Evolutionary conservation across 2,329 filamentous ascomycete genomes (phyloP).

Genomic region (Akanthomyces muscarius): DNA sequence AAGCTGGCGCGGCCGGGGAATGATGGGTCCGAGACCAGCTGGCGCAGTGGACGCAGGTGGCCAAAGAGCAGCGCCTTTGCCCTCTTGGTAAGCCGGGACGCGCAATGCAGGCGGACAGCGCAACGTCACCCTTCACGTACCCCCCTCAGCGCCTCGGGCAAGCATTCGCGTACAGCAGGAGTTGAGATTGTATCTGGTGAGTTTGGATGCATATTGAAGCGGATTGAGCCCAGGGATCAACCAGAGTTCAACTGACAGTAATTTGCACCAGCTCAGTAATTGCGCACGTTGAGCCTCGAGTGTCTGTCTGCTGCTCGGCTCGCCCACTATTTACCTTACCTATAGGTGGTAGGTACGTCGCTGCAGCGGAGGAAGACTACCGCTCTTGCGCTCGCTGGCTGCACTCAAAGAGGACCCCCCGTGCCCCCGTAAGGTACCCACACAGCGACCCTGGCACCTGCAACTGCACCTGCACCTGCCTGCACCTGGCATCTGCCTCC

Average conservation of each 20-base stretch:
- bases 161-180: neutral
- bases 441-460: neutral
- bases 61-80: constrained; percentile 7
- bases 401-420: neutral
- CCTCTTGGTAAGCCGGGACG: constrained; percentile 9
- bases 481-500: neutral
- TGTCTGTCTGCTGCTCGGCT: too few relatives aligned
- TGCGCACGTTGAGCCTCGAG: too few relatives aligned
- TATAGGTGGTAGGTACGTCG: too few relatives aligned
- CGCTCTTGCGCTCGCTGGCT: too few relatives aligned
- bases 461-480: too few relatives aligned
- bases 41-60: neutral
- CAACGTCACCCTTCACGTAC: constrained; percentile 17
- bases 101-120: constrained; percentile 16
- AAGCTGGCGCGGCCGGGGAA: constrained; percentile 7
- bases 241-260: too few relatives aligned
- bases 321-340: too few relatives aligned
- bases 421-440: neutral
- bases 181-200: too few relatives aligned
- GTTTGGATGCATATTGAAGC: too few relatives aligned
- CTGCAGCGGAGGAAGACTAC: too few relatives aligned
- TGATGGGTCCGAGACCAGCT: constrained; percentile 5
- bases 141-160: neutral
- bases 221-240: too few relatives aligned
- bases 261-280: too few relatives aligned